Evolutionary conservation across 495 filamentous ascomycete species (phyloP), one percentile per base, ranked within the genome.

Genomic region (Hypoxylon rickii): DNA sequence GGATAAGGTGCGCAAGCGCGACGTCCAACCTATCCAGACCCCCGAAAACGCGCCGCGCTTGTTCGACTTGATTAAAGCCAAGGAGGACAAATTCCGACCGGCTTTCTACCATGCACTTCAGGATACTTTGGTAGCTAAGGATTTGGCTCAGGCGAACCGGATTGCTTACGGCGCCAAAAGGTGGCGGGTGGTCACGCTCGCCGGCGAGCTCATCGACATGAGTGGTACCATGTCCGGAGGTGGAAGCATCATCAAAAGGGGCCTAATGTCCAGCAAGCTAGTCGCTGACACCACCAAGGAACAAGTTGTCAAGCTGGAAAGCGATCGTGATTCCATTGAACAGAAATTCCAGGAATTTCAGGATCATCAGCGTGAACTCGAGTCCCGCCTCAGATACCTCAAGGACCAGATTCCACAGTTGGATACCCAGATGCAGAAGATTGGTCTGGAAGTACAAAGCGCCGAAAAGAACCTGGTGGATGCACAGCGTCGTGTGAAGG

Each of bases 201-300:
- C 93, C 62, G 94, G 94, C 15, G 91, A 96, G 65, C 81, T 98
- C 40, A 97, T 98, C 51, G 94, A 98, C 71, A 92, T 90, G 60
- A 96, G 91, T 1, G 94, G 94, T 75, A 97, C 94, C 7, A 97
- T 98, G 95, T 95, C 89, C 57, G 94, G 94, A 75, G 94, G 94
- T 78, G 94, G 94, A 34, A 91, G 80, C 29, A 89, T 86, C 29
- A 87, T 92, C 31, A 90, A 92, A 50, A 88, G 85, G 54, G 95
- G 95, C 2, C 83, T 86, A 40, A 98, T 98, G 94, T 97, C 93
- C 1, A 92, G 89, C 10, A 97, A 96, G 71, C 86, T 96, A 34
- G 88, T 88, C 8, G 83, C 89, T 5, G 89, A 96, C 36, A 88
- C 83, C 15, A 85, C 85, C 32, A 90, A 89, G 68, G 94, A 97